phyloP scores from a whole-genome alignment of 495 filamentous ascomycete species.

The Penicillium parvum region DNA sequence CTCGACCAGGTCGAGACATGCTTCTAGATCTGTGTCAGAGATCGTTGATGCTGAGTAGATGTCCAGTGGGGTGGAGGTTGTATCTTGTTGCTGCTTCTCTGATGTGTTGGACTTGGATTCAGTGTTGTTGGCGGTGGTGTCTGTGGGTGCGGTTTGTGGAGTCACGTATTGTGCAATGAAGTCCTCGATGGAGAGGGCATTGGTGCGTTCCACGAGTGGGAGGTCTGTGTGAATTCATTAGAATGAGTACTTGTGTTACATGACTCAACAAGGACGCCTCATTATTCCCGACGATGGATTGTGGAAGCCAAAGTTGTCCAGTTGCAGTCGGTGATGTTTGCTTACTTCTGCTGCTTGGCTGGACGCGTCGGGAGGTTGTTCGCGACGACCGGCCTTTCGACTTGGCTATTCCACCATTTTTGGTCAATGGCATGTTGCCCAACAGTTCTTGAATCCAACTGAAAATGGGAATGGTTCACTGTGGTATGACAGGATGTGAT shows the following conservation, averaged over 20 bases:
- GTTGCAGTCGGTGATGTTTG: neutral
- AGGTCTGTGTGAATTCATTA: slow-evolving; percentile 13
- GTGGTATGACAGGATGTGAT: too few relatives aligned
- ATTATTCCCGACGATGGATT: too few relatives aligned
- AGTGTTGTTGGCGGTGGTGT: neutral
- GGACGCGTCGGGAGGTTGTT: slow-evolving; percentile 12
- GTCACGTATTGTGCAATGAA: slow-evolving; percentile 33
- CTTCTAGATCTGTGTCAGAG: slow-evolving; percentile 47
- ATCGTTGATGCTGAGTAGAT: slow-evolving; percentile 48
- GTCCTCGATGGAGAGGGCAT: slow-evolving; percentile 29
- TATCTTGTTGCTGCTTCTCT: neutral
- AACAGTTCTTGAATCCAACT: too few relatives aligned
- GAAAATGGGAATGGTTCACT: neutral
- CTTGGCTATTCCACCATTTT: slow-evolving; percentile 27
- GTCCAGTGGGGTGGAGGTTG: slow-evolving; percentile 8
- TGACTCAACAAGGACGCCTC: too few relatives aligned
- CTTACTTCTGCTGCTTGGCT: slow-evolving; percentile 14
- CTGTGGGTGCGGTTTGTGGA: neutral
- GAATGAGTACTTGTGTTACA: neutral
- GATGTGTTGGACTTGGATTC: neutral
- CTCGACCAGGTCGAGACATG: slow-evolving; percentile 68
- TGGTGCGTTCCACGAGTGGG: slow-evolving; percentile 42
- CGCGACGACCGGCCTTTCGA: slow-evolving; percentile 3
- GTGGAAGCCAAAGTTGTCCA: too few relatives aligned
- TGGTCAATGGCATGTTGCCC: slow-evolving; percentile 18